These are phyloP conservation scores for Blastobotrys buckinghamii DNA, from an alignment of 1,139 yeast genomes.

Conservation along the genomic window DNA sequence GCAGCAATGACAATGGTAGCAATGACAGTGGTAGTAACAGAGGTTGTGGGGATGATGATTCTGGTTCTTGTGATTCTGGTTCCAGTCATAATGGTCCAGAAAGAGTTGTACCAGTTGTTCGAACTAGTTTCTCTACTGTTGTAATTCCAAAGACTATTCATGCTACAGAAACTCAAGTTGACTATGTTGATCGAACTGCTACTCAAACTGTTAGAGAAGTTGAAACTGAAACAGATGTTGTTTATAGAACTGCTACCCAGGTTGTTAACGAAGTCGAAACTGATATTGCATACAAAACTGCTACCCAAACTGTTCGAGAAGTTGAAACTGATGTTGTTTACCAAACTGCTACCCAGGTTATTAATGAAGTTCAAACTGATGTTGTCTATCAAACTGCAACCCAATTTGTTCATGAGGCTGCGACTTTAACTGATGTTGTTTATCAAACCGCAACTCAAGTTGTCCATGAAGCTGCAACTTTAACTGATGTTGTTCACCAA, in stretches of 20 bases:
- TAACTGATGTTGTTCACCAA: not conserved
- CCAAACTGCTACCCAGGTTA: not conserved
- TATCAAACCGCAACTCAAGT: not conserved
- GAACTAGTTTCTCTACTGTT: not conserved
- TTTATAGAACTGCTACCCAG: not conserved
- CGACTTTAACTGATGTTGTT: not conserved
- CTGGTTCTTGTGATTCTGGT: not conserved
- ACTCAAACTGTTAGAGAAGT: not conserved
- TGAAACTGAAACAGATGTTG: not conserved
- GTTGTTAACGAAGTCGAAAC: not conserved
- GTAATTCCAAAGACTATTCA: not conserved
- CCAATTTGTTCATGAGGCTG: not conserved
- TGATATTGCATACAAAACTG: not conserved
- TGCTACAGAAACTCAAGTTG: not conserved
- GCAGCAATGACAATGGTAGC: not conserved
- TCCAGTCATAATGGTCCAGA: not conserved
- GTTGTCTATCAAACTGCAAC: not conserved
- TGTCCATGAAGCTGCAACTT: not conserved
- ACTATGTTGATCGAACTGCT: not conserved
- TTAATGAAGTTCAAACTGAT: not conserved
- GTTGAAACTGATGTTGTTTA: not conserved
- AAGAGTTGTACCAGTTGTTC: not conserved
- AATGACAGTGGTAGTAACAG: not conserved
- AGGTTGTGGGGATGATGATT: not conserved
- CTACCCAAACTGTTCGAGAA: not conserved